A percentile compares a stretch with the other conserved stretches of the same genome.
phyloP scores from a whole-genome alignment of 805 yeast genomes.

The Danielia oregonensis region DNA sequence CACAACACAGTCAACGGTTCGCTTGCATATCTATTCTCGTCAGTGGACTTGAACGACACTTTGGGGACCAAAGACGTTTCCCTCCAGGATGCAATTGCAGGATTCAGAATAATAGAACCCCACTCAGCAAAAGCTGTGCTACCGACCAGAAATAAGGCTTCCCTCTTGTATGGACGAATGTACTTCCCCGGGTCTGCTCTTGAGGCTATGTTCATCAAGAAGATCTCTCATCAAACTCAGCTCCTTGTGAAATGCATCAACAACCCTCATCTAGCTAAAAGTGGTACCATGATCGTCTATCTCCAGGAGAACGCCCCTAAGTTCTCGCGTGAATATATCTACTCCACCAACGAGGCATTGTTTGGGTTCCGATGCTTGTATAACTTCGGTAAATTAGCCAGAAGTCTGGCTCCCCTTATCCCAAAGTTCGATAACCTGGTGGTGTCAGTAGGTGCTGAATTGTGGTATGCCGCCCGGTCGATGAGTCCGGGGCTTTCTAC shows the following conservation, averaged over 20 bases:
- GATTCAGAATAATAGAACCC: conserved; percentile 60
- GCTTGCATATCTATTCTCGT: conserved; percentile 73
- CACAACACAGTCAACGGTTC: conserved; percentile 71
- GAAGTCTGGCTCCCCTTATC: conserved; percentile 9
- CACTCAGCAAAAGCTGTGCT: conserved; percentile 9
- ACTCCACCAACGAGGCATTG: conserved; percentile 79
- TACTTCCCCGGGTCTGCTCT: conserved; percentile 81
- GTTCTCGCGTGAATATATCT: conserved; percentile 68
- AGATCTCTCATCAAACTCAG: conserved; percentile 59
- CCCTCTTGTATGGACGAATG: conserved; percentile 78
- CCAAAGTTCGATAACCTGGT: conserved; percentile 57
- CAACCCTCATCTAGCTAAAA: conserved; percentile 51
- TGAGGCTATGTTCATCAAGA: conserved; percentile 80
- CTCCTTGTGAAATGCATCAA: conserved; percentile 72
- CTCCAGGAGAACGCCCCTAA: conserved; percentile 65
- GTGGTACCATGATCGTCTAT: conserved; percentile 60
- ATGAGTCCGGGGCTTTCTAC: conserved; percentile 90
- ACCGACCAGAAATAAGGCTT: conserved; percentile 8
- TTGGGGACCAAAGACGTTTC: conserved; percentile 49
- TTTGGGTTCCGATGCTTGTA: conserved; percentile 79
- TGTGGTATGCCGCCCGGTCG: conserved; percentile 81
- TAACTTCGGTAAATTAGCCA: conserved; percentile 45
- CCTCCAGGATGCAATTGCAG: conserved; percentile 65
- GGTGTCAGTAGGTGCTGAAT: conserved; percentile 74
- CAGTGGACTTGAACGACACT: conserved; percentile 51